phyloP scores from a whole-genome alignment of 108 stramenopile species.

The Skeletonema marinoi region DNA sequence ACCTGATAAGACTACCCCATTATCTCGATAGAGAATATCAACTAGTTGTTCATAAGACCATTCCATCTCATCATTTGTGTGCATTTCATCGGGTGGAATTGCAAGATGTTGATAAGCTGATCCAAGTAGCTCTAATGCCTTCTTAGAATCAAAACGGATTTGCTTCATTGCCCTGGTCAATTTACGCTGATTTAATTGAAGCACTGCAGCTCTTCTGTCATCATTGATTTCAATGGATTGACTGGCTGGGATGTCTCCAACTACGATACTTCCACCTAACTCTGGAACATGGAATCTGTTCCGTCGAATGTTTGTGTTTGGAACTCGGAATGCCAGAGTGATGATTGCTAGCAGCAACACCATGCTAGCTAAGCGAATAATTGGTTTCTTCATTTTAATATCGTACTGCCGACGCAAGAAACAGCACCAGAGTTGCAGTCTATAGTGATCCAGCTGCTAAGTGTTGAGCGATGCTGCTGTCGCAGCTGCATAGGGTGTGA shows the following conservation, averaged over 20 bases:
- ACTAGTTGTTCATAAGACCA: constrained; percentile 20
- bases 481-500: too few relatives aligned
- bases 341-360: background rate
- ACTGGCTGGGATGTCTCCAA: background rate
- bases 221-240: background rate
- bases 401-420: too few relatives aligned
- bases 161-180: constrained; percentile 6
- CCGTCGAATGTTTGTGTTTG: background rate
- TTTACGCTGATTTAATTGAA: constrained; percentile 25
- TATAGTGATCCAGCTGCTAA: too few relatives aligned
- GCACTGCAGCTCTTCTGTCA: background rate
- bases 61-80: background rate
- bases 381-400: background rate
- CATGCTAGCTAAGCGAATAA: background rate
- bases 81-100: background rate
- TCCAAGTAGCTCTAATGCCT: constrained; percentile 25
- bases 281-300: background rate
- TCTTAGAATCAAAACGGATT: constrained; percentile 10
- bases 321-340: background rate
- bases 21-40: constrained; percentile 23
- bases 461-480: too few relatives aligned
- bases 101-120: constrained; percentile 35
- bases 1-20: background rate
- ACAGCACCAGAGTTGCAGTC: too few relatives aligned
- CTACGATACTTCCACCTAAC: background rate